Evolutionary conservation across 2,329 filamentous ascomycete genomes (phyloP), one percentile per base, ranked within the genome.

Genomic region (Pseudogymnoascus sp.): DNA sequence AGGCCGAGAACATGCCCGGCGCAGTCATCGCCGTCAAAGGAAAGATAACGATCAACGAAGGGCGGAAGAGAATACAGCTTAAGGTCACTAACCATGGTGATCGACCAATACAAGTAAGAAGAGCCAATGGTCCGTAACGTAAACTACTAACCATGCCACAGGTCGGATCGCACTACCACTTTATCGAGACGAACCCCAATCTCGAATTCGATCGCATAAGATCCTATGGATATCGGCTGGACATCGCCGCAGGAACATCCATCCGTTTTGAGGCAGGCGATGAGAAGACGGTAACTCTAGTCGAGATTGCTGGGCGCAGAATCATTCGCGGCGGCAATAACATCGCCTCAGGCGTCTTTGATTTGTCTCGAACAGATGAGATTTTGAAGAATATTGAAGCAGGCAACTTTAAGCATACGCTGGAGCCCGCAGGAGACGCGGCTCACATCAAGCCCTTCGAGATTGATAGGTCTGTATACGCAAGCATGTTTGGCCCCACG

Each of bases 221-320:
- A 67, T 85, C 92, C 0, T 94, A 94, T 70, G 93, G 93, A 5
- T 96, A 85, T 75, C 84, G 92, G 9, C 81, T 97, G 12, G 92
- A 97, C 71, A 94, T 97, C 63, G 80, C 93, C 1, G 92, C 93
- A 0, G 93, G 93, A 36, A 97, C 92, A 0, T 95, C 91, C 6
- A 87, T 96, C 33, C 87, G 93, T 45, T 97, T 97, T 71, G 93
- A 97, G 77, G 92, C 93, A 0, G 93, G 93, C 60, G 93, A 97
- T 74, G 87, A 85, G 59, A 96, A 91, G 80, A 96, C 92, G 0
- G 91, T 97, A 13, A 90, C 86, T 0, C 80, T 97, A 5, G 92
- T 97, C 13, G 88, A 96, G 73, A 96, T 97, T 71, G 89, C 83
- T 4, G 93, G 93, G 0, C 80, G 87, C 68, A 86, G 85, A 71